Conservation (phyloP, 2,329 filamentous ascomycete genomes). For the Botryotinia narcissicola region DNA sequence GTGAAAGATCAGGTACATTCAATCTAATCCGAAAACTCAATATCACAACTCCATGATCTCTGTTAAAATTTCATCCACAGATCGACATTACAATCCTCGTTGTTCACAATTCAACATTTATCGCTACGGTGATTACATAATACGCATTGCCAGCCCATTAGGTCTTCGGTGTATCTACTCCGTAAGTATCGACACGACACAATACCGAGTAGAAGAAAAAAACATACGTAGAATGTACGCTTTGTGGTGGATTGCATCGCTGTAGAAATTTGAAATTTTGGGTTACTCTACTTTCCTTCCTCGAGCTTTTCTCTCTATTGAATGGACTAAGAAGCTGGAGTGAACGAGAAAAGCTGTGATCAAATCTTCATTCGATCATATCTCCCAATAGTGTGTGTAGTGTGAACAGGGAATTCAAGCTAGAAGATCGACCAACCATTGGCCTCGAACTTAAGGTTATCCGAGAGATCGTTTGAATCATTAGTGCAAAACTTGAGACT, state of each 20-base stretch:
- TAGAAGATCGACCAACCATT: background rate
- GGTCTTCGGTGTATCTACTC: background rate
- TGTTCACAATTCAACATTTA: background rate
- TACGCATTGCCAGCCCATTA: background rate
- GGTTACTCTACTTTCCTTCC: background rate
- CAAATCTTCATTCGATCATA: background rate
- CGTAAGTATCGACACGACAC: background rate
- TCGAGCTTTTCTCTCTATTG: slow-evolving; percentile 1
- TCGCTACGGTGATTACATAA: background rate
- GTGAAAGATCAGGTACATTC: background rate
- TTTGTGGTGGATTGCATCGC: background rate
- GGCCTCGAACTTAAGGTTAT: background rate
- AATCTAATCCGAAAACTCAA: background rate
- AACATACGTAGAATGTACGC: background rate
- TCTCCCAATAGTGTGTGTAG: background rate
- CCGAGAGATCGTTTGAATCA: background rate
- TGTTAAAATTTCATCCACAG: background rate
- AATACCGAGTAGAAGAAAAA: background rate
- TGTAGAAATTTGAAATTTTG: background rate
- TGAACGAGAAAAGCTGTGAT: background rate
- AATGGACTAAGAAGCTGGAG: background rate
- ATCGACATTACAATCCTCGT: background rate
- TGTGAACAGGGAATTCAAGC: background rate
- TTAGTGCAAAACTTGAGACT: background rate
- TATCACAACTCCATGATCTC: background rate